Percentiles rank a stretch among this genome's conserved stretches.
These are phyloP conservation scores for Peronospora tabacina DNA, from an alignment of 352 stramenopile species.

Conservation along the genomic window DNA sequence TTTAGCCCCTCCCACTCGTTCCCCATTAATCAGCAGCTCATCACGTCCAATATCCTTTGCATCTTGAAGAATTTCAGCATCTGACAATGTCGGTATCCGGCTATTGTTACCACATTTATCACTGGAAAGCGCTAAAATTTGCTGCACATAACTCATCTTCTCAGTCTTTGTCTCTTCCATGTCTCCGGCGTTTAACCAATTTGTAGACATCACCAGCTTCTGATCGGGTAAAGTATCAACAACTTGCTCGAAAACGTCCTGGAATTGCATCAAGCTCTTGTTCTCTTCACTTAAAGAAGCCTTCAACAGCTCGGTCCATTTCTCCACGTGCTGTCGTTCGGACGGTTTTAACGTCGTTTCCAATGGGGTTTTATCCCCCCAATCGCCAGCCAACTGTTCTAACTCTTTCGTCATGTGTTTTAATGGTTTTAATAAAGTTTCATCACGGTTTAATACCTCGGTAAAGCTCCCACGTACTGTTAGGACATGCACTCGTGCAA, in stretches of 20 bases:
- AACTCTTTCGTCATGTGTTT: slow-evolving; percentile 13
- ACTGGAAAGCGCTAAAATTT: slow-evolving; percentile 26
- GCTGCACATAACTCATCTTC: slow-evolving; percentile 30
- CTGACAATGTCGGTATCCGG: slow-evolving; percentile 27
- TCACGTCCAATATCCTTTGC: slow-evolving; percentile 77
- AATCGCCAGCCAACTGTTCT: slow-evolving; percentile 28
- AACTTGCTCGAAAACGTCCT: slow-evolving; percentile 50
- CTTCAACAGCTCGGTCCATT: slow-evolving; percentile 40
- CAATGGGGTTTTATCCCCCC: slow-evolving; percentile 18
- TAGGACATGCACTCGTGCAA: slow-evolving; percentile 35
- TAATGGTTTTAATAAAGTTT: slow-evolving; percentile 10
- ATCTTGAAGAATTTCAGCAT: slow-evolving; percentile 64
- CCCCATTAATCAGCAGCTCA: slow-evolving; percentile 58
- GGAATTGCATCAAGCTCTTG: slow-evolving; percentile 39
- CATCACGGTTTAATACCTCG: slow-evolving; percentile 2
- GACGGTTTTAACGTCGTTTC: slow-evolving; percentile 8
- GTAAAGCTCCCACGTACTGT: slow-evolving; percentile 24
- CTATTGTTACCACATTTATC: neutral
- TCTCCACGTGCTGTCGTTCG: slow-evolving; percentile 23
- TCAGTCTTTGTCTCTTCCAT: slow-evolving; percentile 1
- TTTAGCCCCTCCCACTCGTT: slow-evolving; percentile 33
- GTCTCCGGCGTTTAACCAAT: slow-evolving; percentile 28
- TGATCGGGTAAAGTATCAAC: slow-evolving; percentile 32
- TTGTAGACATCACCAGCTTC: slow-evolving; percentile 34
- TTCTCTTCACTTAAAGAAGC: slow-evolving; percentile 26